Conservation (phyloP, 768 basidiomycete genomes). For the Russula dissimulans region DNA sequence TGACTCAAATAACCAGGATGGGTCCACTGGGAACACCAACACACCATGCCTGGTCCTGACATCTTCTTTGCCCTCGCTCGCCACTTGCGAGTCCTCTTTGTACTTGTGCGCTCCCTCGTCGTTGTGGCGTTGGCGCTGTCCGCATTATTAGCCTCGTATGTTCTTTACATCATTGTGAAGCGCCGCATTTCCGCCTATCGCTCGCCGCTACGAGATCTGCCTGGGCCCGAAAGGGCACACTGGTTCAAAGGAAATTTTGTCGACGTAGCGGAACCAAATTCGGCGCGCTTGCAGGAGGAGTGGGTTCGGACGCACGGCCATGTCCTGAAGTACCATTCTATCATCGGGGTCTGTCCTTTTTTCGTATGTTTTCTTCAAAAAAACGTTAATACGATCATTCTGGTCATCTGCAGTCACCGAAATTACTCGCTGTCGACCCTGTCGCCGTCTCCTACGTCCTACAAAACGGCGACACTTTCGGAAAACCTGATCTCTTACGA, state of each 20-base stretch:
- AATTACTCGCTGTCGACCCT: slow-evolving; percentile 30
- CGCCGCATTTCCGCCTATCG: not conserved
- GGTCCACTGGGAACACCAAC: no score
- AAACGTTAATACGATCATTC: not conserved
- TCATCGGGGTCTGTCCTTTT: slow-evolving; percentile 7
- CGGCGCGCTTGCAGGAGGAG: slow-evolving; percentile 10
- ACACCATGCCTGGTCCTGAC: no score
- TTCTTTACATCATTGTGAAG: not conserved
- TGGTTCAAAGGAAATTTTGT: slow-evolving; percentile 7
- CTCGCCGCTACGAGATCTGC: not conserved
- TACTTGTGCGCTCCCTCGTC: not conserved
- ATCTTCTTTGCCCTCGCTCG: not conserved
- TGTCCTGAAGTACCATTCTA: not conserved
- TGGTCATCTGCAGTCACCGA: slow-evolving; percentile 3
- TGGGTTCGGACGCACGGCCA: slow-evolving; percentile 15
- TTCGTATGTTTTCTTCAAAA: no score
- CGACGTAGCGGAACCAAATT: not conserved
- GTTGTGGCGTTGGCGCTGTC: not conserved
- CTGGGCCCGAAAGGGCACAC: slow-evolving; percentile 1
- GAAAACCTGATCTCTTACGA: slow-evolving; percentile 25
- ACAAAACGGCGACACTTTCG: slow-evolving; percentile 24
- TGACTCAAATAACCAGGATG: no score
- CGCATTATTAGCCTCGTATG: not conserved
- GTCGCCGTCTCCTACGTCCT: slow-evolving; percentile 29
- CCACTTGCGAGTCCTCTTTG: not conserved